A percentile compares a stretch with the other conserved stretches of the same genome.
Conservation (phyloP, 179 eudicot genomes). For the Patellifolia procumbens region DNA sequence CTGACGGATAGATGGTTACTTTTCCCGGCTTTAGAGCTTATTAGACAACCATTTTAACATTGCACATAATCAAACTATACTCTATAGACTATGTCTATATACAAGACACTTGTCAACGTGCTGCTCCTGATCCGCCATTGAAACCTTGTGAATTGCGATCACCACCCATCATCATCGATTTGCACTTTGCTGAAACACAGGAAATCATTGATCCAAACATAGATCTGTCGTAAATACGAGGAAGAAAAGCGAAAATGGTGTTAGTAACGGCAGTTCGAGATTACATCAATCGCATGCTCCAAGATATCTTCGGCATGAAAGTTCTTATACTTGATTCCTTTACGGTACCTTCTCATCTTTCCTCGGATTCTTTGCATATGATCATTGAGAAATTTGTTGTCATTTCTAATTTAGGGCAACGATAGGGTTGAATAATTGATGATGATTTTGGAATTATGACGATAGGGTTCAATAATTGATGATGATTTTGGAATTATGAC, state of each 20-base stretch:
- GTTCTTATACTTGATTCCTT: constrained; percentile 81
- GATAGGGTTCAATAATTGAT: too few relatives aligned
- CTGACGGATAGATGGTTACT: too few relatives aligned
- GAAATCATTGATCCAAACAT: not conserved
- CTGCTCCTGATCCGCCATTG: too few relatives aligned
- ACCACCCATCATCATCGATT: too few relatives aligned
- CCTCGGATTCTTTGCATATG: not conserved
- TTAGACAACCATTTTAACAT: too few relatives aligned
- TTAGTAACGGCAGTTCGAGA: constrained; percentile 64
- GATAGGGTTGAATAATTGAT: too few relatives aligned
- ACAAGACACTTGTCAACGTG: too few relatives aligned
- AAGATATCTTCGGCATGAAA: constrained; percentile 89
- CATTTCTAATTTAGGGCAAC: not conserved
- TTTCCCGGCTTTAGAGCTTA: too few relatives aligned
- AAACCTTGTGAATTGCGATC: too few relatives aligned
- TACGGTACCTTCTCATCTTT: constrained; percentile 49
- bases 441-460: too few relatives aligned
- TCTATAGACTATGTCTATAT: too few relatives aligned
- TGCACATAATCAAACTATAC: too few relatives aligned
- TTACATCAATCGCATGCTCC: constrained; percentile 80
- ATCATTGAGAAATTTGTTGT: not conserved
- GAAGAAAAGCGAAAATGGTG: constrained; percentile 48
- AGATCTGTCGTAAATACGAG: not conserved
- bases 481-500: not conserved
- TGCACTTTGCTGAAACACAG: not conserved